Evolutionary conservation across 495 filamentous ascomycete genomes (phyloP).

Genomic region (Aspergillus mulundensis): DNA sequence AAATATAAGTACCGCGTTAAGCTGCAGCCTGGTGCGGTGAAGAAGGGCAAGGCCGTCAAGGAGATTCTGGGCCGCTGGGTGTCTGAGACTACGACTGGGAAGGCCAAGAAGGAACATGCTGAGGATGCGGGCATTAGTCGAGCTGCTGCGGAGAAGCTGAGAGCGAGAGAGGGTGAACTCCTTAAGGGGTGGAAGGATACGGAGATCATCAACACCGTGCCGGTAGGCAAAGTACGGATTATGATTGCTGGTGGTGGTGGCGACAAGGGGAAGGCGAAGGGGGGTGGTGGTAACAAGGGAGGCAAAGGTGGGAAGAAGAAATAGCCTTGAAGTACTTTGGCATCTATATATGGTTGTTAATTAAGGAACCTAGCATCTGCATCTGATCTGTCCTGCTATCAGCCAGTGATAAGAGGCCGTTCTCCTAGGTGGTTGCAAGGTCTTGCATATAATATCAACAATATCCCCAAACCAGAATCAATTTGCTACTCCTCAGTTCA

Average conservation of each 20-base stretch:
- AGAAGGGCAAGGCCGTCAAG: conserved; percentile 93
- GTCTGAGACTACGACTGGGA: conserved; percentile 44
- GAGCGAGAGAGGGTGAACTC: conserved; percentile 76
- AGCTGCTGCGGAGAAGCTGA: conserved; percentile 69
- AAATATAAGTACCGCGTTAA: conserved; percentile 87
- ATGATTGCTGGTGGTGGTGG: conserved; percentile 57
- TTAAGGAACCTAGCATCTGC: too few species aligned
- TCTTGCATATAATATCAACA: too few species aligned
- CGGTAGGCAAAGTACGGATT: conserved; percentile 81
- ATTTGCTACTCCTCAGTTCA: too few species aligned
- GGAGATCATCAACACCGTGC: conserved; percentile 76
- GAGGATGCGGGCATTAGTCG: conserved; percentile 52
- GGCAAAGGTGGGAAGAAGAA: conserved; percentile 47
- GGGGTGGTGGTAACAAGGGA: conserved; percentile 36
- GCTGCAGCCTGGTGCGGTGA: conserved; percentile 81
- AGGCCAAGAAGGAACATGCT: conserved; percentile 47
- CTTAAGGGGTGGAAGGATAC: conserved; percentile 74
- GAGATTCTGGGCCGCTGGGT: conserved; percentile 79
- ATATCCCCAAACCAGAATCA: too few species aligned
- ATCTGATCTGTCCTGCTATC: too few species aligned
- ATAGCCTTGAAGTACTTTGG: too few species aligned
- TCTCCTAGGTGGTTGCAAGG: too few species aligned
- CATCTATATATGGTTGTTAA: too few species aligned
- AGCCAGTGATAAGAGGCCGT: too few species aligned
- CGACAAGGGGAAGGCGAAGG: conserved; percentile 44